These are phyloP conservation scores for Pseudogymnoascus pannorum DNA, from an alignment of 2,329 filamentous ascomycete species.

Conservation along the genomic window DNA sequence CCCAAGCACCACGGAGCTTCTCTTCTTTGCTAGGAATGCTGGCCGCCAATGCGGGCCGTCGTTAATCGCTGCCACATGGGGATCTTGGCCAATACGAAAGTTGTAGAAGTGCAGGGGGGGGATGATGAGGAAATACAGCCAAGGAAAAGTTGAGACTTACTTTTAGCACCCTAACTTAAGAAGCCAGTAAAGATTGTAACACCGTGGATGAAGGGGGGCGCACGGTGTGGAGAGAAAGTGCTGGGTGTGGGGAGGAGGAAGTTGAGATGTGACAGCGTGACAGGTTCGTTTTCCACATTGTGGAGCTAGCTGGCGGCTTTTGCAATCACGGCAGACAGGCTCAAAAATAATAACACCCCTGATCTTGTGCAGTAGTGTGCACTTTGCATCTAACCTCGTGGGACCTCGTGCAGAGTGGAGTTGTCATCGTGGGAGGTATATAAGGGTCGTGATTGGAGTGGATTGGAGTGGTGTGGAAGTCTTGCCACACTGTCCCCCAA, in stretches of 20 bases:
- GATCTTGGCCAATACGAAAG: neutral
- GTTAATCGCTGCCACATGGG: neutral
- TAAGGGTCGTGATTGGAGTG: neutral
- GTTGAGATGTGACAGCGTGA: conserved; percentile 5
- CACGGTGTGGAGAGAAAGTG: neutral
- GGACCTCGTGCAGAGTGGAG: conserved; percentile 1
- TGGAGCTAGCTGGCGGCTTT: neutral
- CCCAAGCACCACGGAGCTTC: neutral
- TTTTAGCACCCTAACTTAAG: neutral
- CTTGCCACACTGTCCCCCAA: neutral
- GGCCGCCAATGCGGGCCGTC: neutral
- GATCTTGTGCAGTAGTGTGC: neutral
- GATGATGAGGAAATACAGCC: neutral
- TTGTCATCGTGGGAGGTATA: neutral
- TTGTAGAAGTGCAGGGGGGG: neutral
- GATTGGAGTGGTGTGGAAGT: neutral
- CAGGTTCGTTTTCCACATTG: neutral
- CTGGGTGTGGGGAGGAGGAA: neutral
- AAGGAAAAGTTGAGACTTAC: conserved; percentile 2
- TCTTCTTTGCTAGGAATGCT: neutral
- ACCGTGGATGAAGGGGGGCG: neutral
- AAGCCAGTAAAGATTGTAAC: neutral
- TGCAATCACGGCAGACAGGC: neutral
- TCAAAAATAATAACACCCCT: conserved; percentile 4
- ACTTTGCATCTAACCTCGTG: conserved; percentile 1